Evolutionary conservation across 164 flowering plant species (phyloP).

Genomic region (Magnolia changhungtana): DNA sequence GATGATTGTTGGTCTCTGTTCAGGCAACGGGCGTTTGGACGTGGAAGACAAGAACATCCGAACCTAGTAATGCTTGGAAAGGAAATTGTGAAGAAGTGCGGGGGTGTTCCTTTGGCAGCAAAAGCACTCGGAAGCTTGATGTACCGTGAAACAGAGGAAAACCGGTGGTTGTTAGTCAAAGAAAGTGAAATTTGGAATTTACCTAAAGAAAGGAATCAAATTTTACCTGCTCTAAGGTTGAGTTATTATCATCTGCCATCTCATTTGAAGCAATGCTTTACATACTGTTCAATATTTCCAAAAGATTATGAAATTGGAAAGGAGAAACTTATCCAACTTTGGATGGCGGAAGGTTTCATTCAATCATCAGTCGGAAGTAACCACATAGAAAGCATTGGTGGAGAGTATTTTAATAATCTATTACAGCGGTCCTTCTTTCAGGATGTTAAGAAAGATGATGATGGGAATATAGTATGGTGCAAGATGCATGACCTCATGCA

Average conservation of each 20-base stretch:
- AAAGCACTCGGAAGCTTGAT: constrained; percentile 11
- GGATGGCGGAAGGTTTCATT: constrained; percentile 22
- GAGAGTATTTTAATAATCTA: background rate
- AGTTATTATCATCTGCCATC: constrained; percentile 18
- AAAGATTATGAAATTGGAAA: constrained; percentile 8
- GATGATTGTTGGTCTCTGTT: constrained; percentile 12
- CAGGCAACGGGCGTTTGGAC: constrained; percentile 1
- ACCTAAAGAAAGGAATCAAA: background rate
- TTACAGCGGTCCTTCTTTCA: constrained; percentile 9
- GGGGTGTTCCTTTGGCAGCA: constrained; percentile 12
- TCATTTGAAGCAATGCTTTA: constrained; percentile 20
- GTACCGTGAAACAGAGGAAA: background rate
- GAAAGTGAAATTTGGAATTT: constrained; percentile 11
- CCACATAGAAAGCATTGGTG: constrained; percentile 7
- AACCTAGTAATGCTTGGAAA: constrained; percentile 2
- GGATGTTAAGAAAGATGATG: background rate
- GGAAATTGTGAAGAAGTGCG: constrained; percentile 11
- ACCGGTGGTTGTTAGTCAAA: constrained; percentile 9
- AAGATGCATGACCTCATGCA: constrained; percentile 12
- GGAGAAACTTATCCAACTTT: constrained; percentile 6
- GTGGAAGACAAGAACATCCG: background rate
- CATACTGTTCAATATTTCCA: constrained; percentile 17
- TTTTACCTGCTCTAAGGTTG: constrained; percentile 16
- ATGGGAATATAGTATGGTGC: constrained; percentile 3
- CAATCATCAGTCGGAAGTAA: background rate